Evolutionary conservation across 176 grass and related monocot genomes (phyloP).

Genomic region (Triticum urartu): DNA sequence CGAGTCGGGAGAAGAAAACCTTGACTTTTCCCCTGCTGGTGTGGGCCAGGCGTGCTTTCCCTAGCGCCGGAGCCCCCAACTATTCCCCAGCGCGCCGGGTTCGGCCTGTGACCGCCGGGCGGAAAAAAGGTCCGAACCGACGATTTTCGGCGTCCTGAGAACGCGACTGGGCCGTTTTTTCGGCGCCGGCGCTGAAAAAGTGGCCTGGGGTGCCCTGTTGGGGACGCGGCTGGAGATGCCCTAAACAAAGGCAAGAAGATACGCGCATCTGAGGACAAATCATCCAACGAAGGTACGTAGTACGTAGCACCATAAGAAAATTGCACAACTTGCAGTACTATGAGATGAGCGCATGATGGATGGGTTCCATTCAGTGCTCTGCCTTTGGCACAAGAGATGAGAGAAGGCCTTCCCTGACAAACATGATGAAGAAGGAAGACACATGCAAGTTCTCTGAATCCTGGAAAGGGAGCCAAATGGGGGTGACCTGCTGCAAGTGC

Average conservation of each 20-base stretch:
- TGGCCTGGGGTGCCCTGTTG: no score
- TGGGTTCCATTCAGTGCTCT: background rate
- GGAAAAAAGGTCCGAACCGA: no score
- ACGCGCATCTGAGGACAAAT: background rate
- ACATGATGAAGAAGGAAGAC: conserved; percentile 25
- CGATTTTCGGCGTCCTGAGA: no score
- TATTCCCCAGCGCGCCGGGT: no score
- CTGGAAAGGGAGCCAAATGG: conserved; percentile 8
- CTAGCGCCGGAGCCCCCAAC: no score
- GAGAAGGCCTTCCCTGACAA: conserved; percentile 13
- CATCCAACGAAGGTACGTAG: background rate
- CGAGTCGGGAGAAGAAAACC: no score
- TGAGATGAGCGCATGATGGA: background rate
- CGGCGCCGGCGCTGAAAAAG: no score
- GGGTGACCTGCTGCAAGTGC: conserved; percentile 43
- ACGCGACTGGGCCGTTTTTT: no score
- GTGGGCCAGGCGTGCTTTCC: no score
- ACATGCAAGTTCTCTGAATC: conserved; percentile 41
- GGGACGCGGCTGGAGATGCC: no score
- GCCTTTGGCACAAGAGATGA: conserved; percentile 6
- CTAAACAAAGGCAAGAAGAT: background rate
- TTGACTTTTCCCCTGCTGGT: no score
- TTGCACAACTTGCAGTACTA: background rate
- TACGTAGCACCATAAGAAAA: background rate
- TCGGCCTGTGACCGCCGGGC: no score